Percentiles rank a stretch among this genome's conserved stretches.
Conservation (phyloP, 1,284 basidiomycete genomes). For the Heterobasidion occidentale region DNA sequence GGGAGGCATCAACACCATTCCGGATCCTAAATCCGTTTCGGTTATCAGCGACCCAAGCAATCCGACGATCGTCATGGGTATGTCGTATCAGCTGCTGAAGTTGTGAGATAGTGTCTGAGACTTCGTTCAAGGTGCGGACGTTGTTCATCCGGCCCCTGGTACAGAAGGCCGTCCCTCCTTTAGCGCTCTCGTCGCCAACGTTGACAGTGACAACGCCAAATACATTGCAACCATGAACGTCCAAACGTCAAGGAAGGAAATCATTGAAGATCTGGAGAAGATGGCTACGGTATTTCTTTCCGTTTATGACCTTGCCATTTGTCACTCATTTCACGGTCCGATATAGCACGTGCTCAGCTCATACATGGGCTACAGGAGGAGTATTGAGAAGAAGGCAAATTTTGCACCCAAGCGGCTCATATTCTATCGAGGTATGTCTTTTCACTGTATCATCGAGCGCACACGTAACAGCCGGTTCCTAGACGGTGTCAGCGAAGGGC, state of each 20-base stretch:
- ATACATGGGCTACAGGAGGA: constrained; percentile 47
- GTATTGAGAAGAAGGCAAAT: constrained; percentile 44
- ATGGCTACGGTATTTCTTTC: constrained; percentile 44
- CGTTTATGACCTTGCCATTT: not conserved
- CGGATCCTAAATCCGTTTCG: constrained; percentile 51
- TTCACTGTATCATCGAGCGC: not conserved
- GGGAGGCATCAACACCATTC: constrained; percentile 71
- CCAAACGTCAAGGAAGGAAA: constrained; percentile 63
- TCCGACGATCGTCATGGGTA: constrained; percentile 75
- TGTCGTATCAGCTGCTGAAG: constrained; percentile 7
- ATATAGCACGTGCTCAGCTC: constrained; percentile 42
- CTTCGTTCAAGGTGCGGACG: constrained; percentile 52
- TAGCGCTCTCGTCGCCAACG: constrained; percentile 65
- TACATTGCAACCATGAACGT: constrained; percentile 49
- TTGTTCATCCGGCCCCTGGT: constrained; percentile 72
- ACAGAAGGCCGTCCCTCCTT: constrained; percentile 68
- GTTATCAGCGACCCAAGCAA: constrained; percentile 58
- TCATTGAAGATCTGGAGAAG: constrained; percentile 59
- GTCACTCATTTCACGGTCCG: not conserved
- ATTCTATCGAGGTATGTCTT: constrained; percentile 56
- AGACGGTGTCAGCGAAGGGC: constrained; percentile 79
- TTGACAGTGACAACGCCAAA: constrained; percentile 57
- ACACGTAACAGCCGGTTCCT: constrained; percentile 4
- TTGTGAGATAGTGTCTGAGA: not conserved
- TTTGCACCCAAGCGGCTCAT: constrained; percentile 57